These are phyloP conservation scores for Termitomyces sp. DNA, from an alignment of 1,284 basidiomycete genomes.

Conservation along the genomic window DNA sequence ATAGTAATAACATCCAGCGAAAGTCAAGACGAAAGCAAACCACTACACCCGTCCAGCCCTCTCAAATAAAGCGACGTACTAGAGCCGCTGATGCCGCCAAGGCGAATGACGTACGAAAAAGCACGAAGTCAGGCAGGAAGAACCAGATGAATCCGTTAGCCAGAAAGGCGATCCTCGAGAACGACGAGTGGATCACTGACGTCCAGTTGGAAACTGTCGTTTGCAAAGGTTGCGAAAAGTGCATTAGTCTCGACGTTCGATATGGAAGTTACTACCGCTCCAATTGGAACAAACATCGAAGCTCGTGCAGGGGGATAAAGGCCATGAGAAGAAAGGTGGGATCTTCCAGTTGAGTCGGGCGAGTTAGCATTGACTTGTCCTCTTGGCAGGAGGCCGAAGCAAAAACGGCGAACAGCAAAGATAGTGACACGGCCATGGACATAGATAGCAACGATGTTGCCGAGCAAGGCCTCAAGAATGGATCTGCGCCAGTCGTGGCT, in stretches of 20 bases:
- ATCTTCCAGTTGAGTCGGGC: neutral
- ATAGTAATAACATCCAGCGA: neutral
- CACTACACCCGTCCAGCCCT: neutral
- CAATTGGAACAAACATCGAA: slow-evolving; percentile 2
- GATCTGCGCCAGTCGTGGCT: too few species aligned
- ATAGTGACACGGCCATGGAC: neutral
- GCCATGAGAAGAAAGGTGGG: neutral
- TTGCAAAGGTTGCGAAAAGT: neutral
- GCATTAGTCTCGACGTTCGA: slow-evolving; percentile 1
- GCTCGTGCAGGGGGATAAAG: neutral
- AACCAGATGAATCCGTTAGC: neutral
- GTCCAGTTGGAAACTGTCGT: neutral
- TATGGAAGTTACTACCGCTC: neutral
- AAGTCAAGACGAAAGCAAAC: neutral
- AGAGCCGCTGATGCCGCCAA: neutral
- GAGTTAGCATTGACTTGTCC: neutral
- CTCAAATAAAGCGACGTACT: neutral
- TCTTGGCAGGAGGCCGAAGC: neutral
- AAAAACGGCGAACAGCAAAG: neutral
- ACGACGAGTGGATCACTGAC: neutral
- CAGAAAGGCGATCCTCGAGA: neutral
- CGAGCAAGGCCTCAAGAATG: neutral
- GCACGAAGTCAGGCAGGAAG: neutral
- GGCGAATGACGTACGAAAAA: neutral
- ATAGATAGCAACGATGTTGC: neutral